Percentiles rank a stretch among this genome's conserved stretches.
Evolutionary conservation across 73 alveolate genomes (phyloP).

Genomic region (Paraurostyla sp.): DNA sequence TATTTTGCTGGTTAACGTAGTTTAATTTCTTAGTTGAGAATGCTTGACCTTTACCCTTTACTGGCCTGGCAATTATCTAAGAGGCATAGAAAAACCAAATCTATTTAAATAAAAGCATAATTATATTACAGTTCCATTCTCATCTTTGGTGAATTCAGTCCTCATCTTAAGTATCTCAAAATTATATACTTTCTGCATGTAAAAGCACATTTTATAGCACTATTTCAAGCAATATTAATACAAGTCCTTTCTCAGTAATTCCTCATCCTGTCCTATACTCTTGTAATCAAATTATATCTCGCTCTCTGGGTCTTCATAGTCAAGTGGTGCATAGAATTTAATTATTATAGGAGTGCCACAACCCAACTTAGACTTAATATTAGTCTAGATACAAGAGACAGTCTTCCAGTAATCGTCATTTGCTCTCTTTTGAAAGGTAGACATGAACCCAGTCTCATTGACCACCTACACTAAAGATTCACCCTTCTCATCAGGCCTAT

Average conservation of each 20-base stretch:
- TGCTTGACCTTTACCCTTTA: constrained; percentile 15
- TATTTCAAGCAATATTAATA: constrained; percentile 61
- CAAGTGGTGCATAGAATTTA: constrained; percentile 71
- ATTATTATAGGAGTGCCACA: constrained; percentile 68
- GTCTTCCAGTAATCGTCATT: constrained; percentile 70
- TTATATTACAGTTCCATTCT: constrained; percentile 58
- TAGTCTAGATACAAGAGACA: constrained; percentile 68
- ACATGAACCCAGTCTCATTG: constrained; percentile 67
- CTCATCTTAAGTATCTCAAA: constrained; percentile 70
- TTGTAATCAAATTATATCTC: constrained; percentile 62
- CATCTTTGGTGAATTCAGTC: constrained; percentile 71
- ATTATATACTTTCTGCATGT: constrained; percentile 61
- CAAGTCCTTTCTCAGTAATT: not conserved
- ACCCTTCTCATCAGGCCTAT: constrained; percentile 23
- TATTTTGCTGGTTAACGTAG: constrained; percentile 28
- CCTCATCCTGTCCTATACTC: constrained; percentile 44
- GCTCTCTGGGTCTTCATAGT: constrained; percentile 48
- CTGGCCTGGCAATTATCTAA: constrained; percentile 30
- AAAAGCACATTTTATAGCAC: constrained; percentile 68
- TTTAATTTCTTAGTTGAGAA: constrained; percentile 3
- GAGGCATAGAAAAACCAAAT: constrained; percentile 65
- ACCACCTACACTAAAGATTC: constrained; percentile 62
- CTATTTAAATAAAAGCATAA: not conserved
- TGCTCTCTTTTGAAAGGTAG: constrained; percentile 60
- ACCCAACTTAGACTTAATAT: constrained; percentile 66